A percentile compares a stretch with the other conserved stretches of the same genome.
phyloP scores from a whole-genome alignment of 441 rosid genomes.

The Pelargonium australe region DNA sequence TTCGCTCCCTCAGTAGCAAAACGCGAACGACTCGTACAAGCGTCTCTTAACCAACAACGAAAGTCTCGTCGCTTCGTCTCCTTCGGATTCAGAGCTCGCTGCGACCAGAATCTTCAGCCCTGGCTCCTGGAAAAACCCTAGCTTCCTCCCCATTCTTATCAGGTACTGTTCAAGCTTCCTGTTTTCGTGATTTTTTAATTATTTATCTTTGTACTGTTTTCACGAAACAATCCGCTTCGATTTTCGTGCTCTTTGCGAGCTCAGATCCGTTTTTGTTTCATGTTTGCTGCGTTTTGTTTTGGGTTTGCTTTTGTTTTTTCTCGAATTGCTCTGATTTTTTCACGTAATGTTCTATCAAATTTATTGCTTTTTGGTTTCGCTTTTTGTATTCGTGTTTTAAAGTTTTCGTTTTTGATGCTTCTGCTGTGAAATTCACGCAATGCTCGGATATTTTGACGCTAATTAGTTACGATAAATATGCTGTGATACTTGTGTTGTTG shows the following conservation, averaged over 20 bases:
- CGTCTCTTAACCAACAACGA: conserved; percentile 11
- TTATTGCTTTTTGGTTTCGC: conserved; percentile 15
- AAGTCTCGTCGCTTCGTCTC: neutral
- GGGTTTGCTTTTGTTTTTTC: too few species aligned
- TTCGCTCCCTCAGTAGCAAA: neutral
- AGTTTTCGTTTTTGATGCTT: conserved; percentile 4
- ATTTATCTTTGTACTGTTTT: neutral
- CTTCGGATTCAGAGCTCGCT: conserved; percentile 13
- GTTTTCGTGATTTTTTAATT: neutral
- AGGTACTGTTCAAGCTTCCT: conserved; percentile 20
- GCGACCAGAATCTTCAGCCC: conserved; percentile 13
- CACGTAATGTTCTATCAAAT: conserved; percentile 3
- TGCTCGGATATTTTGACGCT: conserved; percentile 22
- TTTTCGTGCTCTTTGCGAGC: neutral
- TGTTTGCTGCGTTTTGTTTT: neutral
- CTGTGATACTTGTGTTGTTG: neutral
- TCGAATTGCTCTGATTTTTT: conserved; percentile 3
- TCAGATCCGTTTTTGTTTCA: conserved; percentile 26
- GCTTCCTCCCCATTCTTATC: conserved; percentile 29
- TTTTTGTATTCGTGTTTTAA: neutral
- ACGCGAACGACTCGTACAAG: conserved; percentile 20
- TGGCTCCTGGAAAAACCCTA: conserved; percentile 33
- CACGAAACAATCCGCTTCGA: neutral
- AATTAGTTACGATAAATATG: neutral
- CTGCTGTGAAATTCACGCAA: conserved; percentile 26